Conservation (phyloP, 2,329 filamentous ascomycete species). For the Aureobasidium sp. region DNA sequence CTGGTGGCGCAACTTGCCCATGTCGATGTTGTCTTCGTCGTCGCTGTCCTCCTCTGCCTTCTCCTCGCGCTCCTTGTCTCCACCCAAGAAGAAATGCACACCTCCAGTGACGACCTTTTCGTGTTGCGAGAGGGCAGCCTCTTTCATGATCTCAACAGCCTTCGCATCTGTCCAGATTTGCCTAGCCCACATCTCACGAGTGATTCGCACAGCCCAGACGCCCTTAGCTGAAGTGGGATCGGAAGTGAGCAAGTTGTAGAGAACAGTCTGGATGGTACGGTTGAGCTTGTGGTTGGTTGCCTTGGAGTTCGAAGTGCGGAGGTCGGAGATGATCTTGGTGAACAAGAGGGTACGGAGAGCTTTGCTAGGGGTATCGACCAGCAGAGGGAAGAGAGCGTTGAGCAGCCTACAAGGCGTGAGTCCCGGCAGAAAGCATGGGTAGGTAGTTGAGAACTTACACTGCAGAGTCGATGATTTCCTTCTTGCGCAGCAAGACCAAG, state of each 20-base stretch:
- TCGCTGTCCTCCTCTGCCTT: slow-evolving; percentile 76
- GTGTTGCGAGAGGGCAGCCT: slow-evolving; percentile 80
- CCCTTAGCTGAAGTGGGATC: slow-evolving; percentile 80
- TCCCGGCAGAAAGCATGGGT: slow-evolving; percentile 13
- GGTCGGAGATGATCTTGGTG: slow-evolving; percentile 84
- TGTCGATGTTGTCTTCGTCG: slow-evolving; percentile 67
- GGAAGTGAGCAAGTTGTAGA: slow-evolving; percentile 84
- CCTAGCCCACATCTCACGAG: slow-evolving; percentile 90
- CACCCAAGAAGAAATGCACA: slow-evolving; percentile 89
- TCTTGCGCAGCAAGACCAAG: slow-evolving; percentile 77
- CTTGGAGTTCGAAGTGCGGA: slow-evolving; percentile 82
- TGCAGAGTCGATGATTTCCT: slow-evolving; percentile 83
- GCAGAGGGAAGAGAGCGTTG: slow-evolving; percentile 88
- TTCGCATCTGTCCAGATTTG: slow-evolving; percentile 94
- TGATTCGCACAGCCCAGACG: slow-evolving; percentile 93
- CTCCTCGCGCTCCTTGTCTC: slow-evolving; percentile 92
- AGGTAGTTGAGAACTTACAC: slow-evolving; percentile 36
- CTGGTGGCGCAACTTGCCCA: slow-evolving; percentile 77
- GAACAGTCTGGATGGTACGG: slow-evolving; percentile 82
- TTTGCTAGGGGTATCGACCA: slow-evolving; percentile 89
- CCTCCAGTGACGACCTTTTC: slow-evolving; percentile 86
- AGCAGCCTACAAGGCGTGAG: slow-evolving; percentile 47
- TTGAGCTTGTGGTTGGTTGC: slow-evolving; percentile 88
- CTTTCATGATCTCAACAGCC: slow-evolving; percentile 97
- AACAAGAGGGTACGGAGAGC: slow-evolving; percentile 75